Evolutionary conservation across 495 filamentous ascomycete genomes (phyloP), one percentile per base, ranked within the genome.

Genomic region (Lophiostoma macrostomum): DNA sequence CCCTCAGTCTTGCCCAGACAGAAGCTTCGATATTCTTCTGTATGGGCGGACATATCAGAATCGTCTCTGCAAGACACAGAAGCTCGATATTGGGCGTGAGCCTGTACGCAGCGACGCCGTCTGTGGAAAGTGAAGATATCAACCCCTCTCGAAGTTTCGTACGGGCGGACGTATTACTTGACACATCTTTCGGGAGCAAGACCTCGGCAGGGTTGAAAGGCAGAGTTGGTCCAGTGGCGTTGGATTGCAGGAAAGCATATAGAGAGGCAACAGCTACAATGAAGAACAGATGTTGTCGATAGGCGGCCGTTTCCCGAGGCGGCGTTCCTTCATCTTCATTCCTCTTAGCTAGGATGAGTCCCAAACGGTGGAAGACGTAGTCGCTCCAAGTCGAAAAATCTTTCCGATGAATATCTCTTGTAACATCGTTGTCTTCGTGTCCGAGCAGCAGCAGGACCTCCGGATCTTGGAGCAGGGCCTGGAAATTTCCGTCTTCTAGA

Each of bases 191-290:
- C 5, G 83, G 81, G 16, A 91, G 69, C n/a, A 90, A 71, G 0
- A 70, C 40, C 5, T 76, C 67, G 2, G 74, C 69, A 5, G 80
- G 70, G 34, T 64, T 67, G 64, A 82, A 86, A 0, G 71, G 64
- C n/a, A 88, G 71, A 0, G 83, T 81, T 19, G 91, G 94, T 0
- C 93, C 93, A 12, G 93, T 96, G 43, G 96, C 86, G 67, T 89
- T 97, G 0, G 83, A 83, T 59, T 97, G 93, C 18, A 96, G 67
- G 67, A 97, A 97, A n/a, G 81, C 79, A 62, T 87, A 78, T 18
- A 96, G 74, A 0, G 89, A 83, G 1, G 85, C 83, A 13, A 85
- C 71, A 16, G 81, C 90, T 36, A 93, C 70, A 19, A 77, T 68
- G 37, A 85, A 67, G 25, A 82, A 63, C 14, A 69, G 39, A 45